Percentiles rank a stretch among this genome's conserved stretches.
phyloP scores from a whole-genome alignment of 2,329 filamentous ascomycete genomes.

The Colletotrichum sp. region DNA sequence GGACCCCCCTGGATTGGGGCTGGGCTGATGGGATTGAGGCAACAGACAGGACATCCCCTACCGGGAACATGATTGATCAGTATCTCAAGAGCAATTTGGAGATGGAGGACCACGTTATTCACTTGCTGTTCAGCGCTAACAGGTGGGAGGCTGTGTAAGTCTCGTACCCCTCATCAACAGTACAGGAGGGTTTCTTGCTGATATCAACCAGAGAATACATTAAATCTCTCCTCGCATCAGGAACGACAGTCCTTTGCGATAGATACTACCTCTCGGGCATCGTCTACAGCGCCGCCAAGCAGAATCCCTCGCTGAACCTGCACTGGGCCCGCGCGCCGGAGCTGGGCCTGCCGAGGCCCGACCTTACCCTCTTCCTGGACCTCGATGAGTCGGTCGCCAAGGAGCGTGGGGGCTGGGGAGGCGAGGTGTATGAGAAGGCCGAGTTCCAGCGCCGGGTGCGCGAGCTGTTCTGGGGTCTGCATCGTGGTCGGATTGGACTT shows the following conservation, averaged over 20 bases:
- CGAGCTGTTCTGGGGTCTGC: slow-evolving; percentile 70
- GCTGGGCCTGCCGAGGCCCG: slow-evolving; percentile 83
- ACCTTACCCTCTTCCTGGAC: slow-evolving; percentile 87
- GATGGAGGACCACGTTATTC: slow-evolving; percentile 87
- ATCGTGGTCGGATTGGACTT: slow-evolving; percentile 48
- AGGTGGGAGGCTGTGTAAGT: slow-evolving; percentile 76
- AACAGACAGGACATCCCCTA: slow-evolving; percentile 80
- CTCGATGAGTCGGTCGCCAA: slow-evolving; percentile 76
- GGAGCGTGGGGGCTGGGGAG: slow-evolving; percentile 83
- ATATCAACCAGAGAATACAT: slow-evolving; percentile 52
- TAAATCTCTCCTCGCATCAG: slow-evolving; percentile 59
- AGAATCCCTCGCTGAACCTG: slow-evolving; percentile 71
- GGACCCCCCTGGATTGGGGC: not conserved
- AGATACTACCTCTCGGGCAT: slow-evolving; percentile 95
- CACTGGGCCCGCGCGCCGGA: slow-evolving; percentile 87
- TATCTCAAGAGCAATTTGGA: slow-evolving; percentile 77
- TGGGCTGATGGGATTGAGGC: not conserved
- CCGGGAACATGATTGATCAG: slow-evolving; percentile 84
- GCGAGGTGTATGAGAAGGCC: slow-evolving; percentile 85
- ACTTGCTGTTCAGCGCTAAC: slow-evolving; percentile 89
- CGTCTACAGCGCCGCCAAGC: slow-evolving; percentile 90
- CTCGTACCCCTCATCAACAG: not conserved
- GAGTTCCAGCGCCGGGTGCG: slow-evolving; percentile 83
- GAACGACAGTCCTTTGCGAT: slow-evolving; percentile 83
- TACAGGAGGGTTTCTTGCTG: not conserved